Evolutionary conservation across 2,329 filamentous ascomycete species (phyloP), one percentile per base, ranked within the genome.

Genomic region (Botryotinia convoluta): DNA sequence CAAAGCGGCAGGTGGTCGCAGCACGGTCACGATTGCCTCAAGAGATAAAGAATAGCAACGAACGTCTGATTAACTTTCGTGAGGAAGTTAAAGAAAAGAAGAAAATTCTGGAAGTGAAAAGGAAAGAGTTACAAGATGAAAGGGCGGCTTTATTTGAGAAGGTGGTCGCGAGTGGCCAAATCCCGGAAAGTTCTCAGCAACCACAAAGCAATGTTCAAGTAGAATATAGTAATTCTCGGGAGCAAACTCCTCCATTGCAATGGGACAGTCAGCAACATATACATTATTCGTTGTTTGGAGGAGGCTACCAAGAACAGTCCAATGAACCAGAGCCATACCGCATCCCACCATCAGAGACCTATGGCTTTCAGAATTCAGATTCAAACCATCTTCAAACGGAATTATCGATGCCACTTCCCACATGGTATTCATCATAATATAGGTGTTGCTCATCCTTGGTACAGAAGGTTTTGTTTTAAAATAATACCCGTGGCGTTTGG

Each of bases 1-100:
- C 82, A 4, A 71, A 64, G 14, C 22, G 44, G 14, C 70, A 72
- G 45, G 45, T 67, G 35, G 9, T 67, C 20, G 60, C 45, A 57
- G 70, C 61, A 42, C 35, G 44, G 20, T n/a, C 12, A 57, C 44
- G 60, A 59, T 72, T 72, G 37, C 59, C 48, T 54, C 44, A 72
- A 32, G 70, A 72, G 22, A 44, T 26, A 12, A 51, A 57, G 37
- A 14, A 59, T 16, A 57, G 70, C 16, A 54, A 32, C 6, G 70
- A 67, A 57, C 70, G 70, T 35, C 57, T 72, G 14, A 35, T 20
- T 2, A 57, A 42, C 2, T n/a, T 72, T 48, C n/a, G 48, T 10
- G 61, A 12, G 37, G 61, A 67, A 57, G 45, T 57, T 9, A 9
- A 37, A 18, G 35, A 67, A 51, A 45, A 59, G 61, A 72, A 72